Percentiles rank a stretch among this genome's conserved stretches.
Conservation (phyloP, 805 yeast species). For the Wickerhamiella azyma region DNA sequence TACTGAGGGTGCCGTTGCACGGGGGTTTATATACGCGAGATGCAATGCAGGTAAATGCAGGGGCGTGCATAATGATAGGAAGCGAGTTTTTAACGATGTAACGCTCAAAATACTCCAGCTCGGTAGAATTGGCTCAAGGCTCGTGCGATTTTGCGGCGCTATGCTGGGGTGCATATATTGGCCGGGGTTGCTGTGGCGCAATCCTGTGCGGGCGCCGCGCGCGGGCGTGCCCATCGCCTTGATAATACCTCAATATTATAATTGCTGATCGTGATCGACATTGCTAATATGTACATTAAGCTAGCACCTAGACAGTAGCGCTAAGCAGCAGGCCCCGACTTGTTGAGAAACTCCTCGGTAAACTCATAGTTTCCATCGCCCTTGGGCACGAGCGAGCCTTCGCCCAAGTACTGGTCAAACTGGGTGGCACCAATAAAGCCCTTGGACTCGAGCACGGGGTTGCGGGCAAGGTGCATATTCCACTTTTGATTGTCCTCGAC, state of each 20-base stretch:
- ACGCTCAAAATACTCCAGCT: no score
- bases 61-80: not conserved
- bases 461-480: constrained; percentile 50
- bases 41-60: not conserved
- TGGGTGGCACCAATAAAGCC: constrained; percentile 96
- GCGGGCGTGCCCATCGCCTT: no score
- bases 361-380: constrained; percentile 42
- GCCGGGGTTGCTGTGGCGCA: no score
- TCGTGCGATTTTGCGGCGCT: no score
- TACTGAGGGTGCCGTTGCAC: not conserved
- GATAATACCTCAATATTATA: no score
- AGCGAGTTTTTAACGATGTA: no score
- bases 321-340: constrained; percentile 8
- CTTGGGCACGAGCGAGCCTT: constrained; percentile 52
- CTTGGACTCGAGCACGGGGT: constrained; percentile 79
- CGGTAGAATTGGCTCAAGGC: no score
- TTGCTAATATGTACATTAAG: no score
- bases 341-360: constrained; percentile 17
- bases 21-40: not conserved
- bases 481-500: constrained; percentile 46
- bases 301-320: no score
- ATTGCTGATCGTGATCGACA: no score
- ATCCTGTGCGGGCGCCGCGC: no score
- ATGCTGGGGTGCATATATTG: no score
- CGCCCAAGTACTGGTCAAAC: constrained; percentile 56